Base-by-base conservation (phyloP, 1,284 basidiomycete species). In the Melampsora americana region DNA sequence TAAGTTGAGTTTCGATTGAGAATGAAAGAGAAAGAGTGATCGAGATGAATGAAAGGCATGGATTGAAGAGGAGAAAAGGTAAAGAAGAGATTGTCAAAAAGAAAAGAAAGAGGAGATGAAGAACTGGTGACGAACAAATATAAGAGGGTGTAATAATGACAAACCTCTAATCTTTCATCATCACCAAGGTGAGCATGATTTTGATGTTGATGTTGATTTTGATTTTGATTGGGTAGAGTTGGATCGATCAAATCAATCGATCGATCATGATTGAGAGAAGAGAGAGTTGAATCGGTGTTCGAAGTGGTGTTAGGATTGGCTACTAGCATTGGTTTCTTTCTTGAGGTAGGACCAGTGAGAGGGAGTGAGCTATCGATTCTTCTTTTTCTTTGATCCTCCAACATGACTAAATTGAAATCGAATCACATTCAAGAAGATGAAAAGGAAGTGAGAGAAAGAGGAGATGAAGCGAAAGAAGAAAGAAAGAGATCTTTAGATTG, bases 381-480 rank as follows among this genome's bases (percentile, higher is more conserved):
- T 74, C 72, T 56, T 56, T 74, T 74, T 74, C 72, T 62, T 67
- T 74, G 72, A 61, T 74, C 72, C 32, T 74, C 72, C 60, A 74
- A 66, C 72, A 74, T 74, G 11, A n/a, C 5, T 56, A 23, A 56
- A 6, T 42, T 42, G 39, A 42, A 42, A 9, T 42, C 11, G 39
- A 42, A 42, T 7, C n/a, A 9, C 9, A n/a, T 56, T 56, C 18
- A 7, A 5, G 5, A 56, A 6, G 6, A 56, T 56, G 53, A 28
- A 6, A 42, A 42, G 39, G 2, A 9, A 28, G 53, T 28, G 20
- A 56, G 53, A 28, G 7, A 28, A 53, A 26, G 53, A 28, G 11
- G 53, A 28, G n/a, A n/a, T 56, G 53, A 56, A 16, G 18, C 1
- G 18, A 56, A 5, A 14, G n/a, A 18, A 5, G 6, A 28, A 9